These are phyloP conservation scores for Dovyalis caffra DNA, from an alignment of 345 rosid species.

Conservation along the genomic window DNA sequence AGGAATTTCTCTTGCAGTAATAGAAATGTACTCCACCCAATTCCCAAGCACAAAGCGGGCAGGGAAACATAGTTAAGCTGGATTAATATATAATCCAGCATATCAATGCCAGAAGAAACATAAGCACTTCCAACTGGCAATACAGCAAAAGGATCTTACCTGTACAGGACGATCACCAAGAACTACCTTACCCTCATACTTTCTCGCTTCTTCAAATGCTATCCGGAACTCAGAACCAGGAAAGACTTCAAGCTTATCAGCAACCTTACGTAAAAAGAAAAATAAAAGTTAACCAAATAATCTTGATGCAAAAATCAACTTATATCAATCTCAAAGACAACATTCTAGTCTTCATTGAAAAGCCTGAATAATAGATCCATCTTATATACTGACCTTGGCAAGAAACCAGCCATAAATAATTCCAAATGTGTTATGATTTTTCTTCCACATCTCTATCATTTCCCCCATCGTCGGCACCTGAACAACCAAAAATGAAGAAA, in stretches of 20 bases:
- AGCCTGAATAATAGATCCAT: background rate
- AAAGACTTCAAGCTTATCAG: constrained; percentile 71
- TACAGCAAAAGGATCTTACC: constrained; percentile 36
- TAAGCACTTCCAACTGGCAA: constrained; percentile 1
- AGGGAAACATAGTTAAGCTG: background rate
- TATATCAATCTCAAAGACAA: background rate
- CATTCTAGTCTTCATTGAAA: background rate
- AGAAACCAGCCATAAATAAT: constrained; percentile 95
- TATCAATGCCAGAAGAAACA: background rate
- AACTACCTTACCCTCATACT: constrained; percentile 73
- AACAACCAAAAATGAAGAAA: constrained; percentile 19
- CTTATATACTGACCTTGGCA: constrained; percentile 61
- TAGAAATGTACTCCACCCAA: background rate
- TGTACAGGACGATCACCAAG: constrained; percentile 97
- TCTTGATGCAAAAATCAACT: background rate
- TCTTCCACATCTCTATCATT: constrained; percentile 94
- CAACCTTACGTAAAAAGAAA: constrained; percentile 47
- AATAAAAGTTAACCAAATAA: background rate
- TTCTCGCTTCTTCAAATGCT: constrained; percentile 85
- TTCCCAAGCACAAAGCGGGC: background rate
- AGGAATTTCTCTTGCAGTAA: background rate
- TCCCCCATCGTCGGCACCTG: constrained; percentile 88
- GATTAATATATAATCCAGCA: background rate
- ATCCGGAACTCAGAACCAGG: constrained; percentile 96
- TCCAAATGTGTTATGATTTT: constrained; percentile 79